Evolutionary conservation across 192 early-diverging fungal species (phyloP), one percentile per base, ranked within the genome.

Genomic region (Podila clonocystis): DNA sequence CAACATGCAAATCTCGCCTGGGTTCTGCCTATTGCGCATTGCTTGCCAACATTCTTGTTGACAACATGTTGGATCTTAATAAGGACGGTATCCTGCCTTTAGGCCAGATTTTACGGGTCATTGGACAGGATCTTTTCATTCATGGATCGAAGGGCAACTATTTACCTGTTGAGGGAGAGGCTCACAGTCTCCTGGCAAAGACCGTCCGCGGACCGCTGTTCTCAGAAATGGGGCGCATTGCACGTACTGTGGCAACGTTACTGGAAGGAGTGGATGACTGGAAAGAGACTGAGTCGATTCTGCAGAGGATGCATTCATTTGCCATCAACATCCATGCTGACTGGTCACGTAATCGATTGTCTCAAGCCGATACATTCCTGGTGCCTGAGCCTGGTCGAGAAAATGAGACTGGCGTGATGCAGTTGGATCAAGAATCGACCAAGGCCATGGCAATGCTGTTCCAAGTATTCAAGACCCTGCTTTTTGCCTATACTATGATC

Each of bases 401-500:
- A 17, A 34, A 34, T 3, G 22, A 50, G 24, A 9, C 26, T 1
- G 62, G 28, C 11, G 62, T 63, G 7, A 24, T 61, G 49, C 19
- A 34, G 12, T 20, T 68, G 31, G 82, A 84, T 48, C 30, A 69
- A 19, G 72, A 79, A 33, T 73, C 71, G 29, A 63, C 28, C 22
- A 69, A 74, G 57, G 59, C 69, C 3, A 68, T 62, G 34, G 60
- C 55, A 3, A 66, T 80, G 64, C 6, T 87, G 9, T 89, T 84
- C 82, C 71, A 77, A n/a, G 65, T 88, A 11, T 82, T 88, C 52
- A 89, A 88, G 62, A 82, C 75, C 0, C 17, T 87, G 5, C 55
- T 86, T 7, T 89, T 89, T 74, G 72, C 85, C 3, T 82, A 83
- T 41, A 90, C 89, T 8, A 85, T 82, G 45, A 83, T 90, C 31